Conservation (phyloP, 2,329 filamentous ascomycete genomes). For the Periconia macrospinosa region DNA sequence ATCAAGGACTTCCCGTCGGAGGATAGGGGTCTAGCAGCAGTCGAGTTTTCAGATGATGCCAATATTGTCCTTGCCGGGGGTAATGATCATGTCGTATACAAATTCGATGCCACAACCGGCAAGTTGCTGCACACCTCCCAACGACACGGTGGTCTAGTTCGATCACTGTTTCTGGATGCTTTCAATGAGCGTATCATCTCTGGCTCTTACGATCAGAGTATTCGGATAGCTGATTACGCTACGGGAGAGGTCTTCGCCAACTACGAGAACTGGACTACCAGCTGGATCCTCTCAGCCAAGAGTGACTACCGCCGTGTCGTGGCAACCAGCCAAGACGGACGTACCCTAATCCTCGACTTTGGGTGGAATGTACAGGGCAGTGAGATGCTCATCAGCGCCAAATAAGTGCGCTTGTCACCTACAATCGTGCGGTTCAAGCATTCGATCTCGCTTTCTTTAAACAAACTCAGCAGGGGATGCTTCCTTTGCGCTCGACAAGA, state of each 20-base stretch:
- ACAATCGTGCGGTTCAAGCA: background rate
- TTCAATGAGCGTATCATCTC: constrained; percentile 84
- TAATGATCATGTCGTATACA: constrained; percentile 92
- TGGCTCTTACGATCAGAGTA: constrained; percentile 91
- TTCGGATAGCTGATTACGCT: constrained; percentile 90
- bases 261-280: constrained; percentile 92
- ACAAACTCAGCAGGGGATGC: no score
- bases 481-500: no score
- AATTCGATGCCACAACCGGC: constrained; percentile 92
- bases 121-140: constrained; percentile 78
- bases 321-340: constrained; percentile 90
- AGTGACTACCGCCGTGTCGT: constrained; percentile 94
- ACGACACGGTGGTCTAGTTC: constrained; percentile 83
- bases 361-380: constrained; percentile 62
- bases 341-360: constrained; percentile 94
- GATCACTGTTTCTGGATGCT: constrained; percentile 87
- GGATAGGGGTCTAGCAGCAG: constrained; percentile 91
- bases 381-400: constrained; percentile 46
- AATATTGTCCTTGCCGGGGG: constrained; percentile 90
- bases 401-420: constrained; percentile 1
- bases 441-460: no score
- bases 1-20: constrained; percentile 89
- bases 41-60: constrained; percentile 95
- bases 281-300: constrained; percentile 96
- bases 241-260: constrained; percentile 77